These are phyloP conservation scores for Colletotrichum trifolii DNA, from an alignment of 2,329 filamentous ascomycete genomes.

Conservation along the genomic window DNA sequence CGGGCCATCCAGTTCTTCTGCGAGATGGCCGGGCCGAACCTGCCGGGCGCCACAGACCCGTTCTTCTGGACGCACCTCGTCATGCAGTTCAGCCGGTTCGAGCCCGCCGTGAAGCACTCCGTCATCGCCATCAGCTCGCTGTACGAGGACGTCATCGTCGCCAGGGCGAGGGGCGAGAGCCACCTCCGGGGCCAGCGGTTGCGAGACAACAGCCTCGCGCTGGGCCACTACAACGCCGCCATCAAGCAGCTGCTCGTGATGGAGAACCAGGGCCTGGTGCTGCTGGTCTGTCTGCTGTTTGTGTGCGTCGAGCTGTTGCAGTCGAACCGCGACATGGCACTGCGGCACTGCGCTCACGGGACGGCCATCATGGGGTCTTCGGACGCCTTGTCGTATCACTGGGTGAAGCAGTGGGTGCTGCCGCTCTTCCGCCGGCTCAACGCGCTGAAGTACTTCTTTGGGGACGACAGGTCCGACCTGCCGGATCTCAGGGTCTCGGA, in stretches of 20 bases:
- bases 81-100: conserved; percentile 55
- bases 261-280: conserved; percentile 39
- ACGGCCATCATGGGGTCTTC: conserved; percentile 14
- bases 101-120: conserved; percentile 61
- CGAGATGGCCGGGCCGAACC: conserved; percentile 25
- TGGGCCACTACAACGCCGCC: conserved; percentile 45
- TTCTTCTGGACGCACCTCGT: conserved; percentile 58
- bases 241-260: conserved; percentile 41
- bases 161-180: background rate
- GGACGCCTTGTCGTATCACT: background rate
- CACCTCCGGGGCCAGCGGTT: background rate
- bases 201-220: conserved; percentile 3
- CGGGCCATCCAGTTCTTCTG: conserved; percentile 32
- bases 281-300: conserved; percentile 62
- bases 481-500: conserved; percentile 31
- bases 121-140: conserved; percentile 60
- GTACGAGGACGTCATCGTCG: conserved; percentile 47
- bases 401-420: conserved; percentile 16
- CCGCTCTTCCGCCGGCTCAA: conserved; percentile 19
- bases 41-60: conserved; percentile 22
- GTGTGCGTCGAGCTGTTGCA: conserved; percentile 65
- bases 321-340: conserved; percentile 55
- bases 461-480: background rate
- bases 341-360: conserved; percentile 43
- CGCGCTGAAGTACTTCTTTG: conserved; percentile 15